Evolutionary conservation across 306 rosid genomes (phyloP), one percentile per base, ranked within the genome.

Genomic region (Quercus alba): DNA sequence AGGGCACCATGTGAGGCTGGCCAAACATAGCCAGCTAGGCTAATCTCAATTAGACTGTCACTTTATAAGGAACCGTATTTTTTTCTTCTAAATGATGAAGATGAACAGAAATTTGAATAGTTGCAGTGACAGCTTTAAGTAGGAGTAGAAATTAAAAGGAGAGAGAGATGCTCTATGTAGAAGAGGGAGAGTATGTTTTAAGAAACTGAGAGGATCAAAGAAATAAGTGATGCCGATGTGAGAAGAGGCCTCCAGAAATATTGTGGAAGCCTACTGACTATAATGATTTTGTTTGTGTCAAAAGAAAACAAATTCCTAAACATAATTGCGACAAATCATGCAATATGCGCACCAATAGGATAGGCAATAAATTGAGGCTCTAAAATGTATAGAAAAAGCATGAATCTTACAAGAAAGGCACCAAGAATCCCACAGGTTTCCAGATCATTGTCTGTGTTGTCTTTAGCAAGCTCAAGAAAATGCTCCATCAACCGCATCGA

Each of bases 401-500:
- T 54, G 81, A 86, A 81, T 82, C 97, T 90, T 90, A 93, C 94
- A 78, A 86, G 91, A 73, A 83, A 81, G 61, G 95, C 94, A 64
- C 95, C 92, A 55, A 94, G 98, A 84, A 87, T 82, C 72, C 98
- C 97, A 83, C 97, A 94, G 1, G 97, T 94, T 84, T 94, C 98
- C 30, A 91, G 78, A 85, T 91, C 97, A 77, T 91, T 94, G 52
- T 86, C 86, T 9, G 98, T 90, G 63, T 90, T 90, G 33, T 81
- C 88, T 77, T 81, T 87, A 63, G 98, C 91, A 77, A 86, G 89
- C 78, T 85, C 88, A 77, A 91, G 91, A 84, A 94, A 94, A 61
- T 94, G 90, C 77, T 94, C 97, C 92, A 83, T 86, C 74, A 93
- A 82, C 75, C 83, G 80, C 51, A 81, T 78, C 2, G 97, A 89